Conservation (phyloP, 805 yeast genomes). For the Metschnikowia lachancei region DNA sequence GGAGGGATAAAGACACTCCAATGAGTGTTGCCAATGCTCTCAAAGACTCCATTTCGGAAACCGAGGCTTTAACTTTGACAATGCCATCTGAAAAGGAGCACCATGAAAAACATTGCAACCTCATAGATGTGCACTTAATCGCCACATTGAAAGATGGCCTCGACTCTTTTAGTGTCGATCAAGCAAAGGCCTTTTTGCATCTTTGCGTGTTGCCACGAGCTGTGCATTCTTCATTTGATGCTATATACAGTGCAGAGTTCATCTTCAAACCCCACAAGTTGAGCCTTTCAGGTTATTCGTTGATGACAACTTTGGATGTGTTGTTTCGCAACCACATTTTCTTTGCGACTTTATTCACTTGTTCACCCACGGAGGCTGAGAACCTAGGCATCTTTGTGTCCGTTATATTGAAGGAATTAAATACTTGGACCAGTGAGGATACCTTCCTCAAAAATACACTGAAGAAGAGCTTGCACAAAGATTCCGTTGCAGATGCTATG, state of each 20-base stretch:
- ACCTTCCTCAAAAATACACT: slow-evolving; percentile 23
- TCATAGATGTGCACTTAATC: slow-evolving; percentile 27
- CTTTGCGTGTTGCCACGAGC: slow-evolving; percentile 73
- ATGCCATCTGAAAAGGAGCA: slow-evolving; percentile 41
- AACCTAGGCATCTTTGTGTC: slow-evolving; percentile 73
- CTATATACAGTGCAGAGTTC: slow-evolving; percentile 64
- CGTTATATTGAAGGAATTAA: slow-evolving; percentile 49
- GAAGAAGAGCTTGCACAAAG: not conserved
- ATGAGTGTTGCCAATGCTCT: slow-evolving; percentile 23
- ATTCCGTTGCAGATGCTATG: not conserved
- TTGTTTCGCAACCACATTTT: slow-evolving; percentile 51
- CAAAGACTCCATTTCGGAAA: slow-evolving; percentile 23
- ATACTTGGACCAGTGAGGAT: slow-evolving; percentile 40
- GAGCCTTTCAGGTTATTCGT: slow-evolving; percentile 32
- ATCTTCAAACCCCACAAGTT: slow-evolving; percentile 48
- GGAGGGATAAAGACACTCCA: slow-evolving; percentile 24
- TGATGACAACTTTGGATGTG: slow-evolving; percentile 41
- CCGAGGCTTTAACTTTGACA: slow-evolving; percentile 24
- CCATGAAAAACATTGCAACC: slow-evolving; percentile 44
- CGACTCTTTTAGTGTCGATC: not conserved
- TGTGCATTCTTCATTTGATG: slow-evolving; percentile 78
- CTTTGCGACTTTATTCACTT: slow-evolving; percentile 60
- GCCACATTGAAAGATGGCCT: slow-evolving; percentile 41
- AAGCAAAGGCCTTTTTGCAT: slow-evolving; percentile 44
- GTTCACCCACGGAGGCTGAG: slow-evolving; percentile 76